phyloP scores from a whole-genome alignment of 176 grass and related monocot genomes.

The Carex kokanica region DNA sequence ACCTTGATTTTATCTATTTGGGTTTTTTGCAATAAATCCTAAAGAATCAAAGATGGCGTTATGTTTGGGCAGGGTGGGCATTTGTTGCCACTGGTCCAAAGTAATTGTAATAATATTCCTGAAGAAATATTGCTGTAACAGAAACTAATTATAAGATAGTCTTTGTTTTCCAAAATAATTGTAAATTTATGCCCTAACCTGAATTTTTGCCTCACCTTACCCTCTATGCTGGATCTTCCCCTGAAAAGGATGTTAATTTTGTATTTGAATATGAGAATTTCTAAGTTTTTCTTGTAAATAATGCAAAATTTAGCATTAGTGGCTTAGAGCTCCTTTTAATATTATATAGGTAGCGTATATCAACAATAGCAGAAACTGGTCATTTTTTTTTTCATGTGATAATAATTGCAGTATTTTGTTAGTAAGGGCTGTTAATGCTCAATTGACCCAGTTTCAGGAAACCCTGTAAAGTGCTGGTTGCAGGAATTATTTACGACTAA shows the following conservation, averaged over 20 bases:
- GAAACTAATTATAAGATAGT: not conserved
- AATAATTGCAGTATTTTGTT: not conserved
- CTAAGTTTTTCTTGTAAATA: not conserved
- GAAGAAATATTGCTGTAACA: not conserved
- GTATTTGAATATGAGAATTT: not conserved
- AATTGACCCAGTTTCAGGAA: not conserved
- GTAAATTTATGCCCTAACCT: not conserved
- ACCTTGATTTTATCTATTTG: not conserved
- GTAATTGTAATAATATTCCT: not conserved
- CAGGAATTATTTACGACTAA: not conserved
- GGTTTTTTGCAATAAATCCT: not conserved
- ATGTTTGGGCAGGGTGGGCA: not conserved
- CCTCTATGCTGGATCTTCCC: not conserved
- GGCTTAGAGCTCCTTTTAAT: not conserved
- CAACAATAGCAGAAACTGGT: not conserved
- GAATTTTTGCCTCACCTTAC: not conserved
- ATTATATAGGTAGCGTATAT: not conserved
- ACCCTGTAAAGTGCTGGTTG: not conserved
- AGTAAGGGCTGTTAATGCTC: not conserved
- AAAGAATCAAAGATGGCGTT: not conserved
- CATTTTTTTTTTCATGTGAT: not conserved
- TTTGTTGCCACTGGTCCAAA: not conserved
- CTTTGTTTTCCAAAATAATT: not conserved
- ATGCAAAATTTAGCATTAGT: not conserved
- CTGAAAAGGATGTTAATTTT: not conserved